Percentiles rank a stretch among this genome's conserved stretches.
Conservation (phyloP, 192 early-diverging fungal species). For the Coemansia sp. region DNA sequence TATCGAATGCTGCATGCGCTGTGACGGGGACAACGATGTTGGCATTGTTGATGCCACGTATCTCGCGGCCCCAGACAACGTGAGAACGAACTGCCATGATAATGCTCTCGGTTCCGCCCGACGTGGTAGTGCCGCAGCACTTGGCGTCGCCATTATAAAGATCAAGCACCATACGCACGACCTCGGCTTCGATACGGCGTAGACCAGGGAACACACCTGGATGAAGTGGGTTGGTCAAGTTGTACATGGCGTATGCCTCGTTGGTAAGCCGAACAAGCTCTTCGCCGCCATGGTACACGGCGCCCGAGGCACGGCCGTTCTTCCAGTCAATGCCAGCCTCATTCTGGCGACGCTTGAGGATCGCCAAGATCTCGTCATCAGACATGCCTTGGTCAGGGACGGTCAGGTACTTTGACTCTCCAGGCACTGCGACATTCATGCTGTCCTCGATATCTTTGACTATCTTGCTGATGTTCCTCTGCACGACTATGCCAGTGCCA, state of each 20-base stretch:
- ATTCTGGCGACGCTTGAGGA: slow-evolving; percentile 63
- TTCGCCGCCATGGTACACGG: slow-evolving; percentile 92
- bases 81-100: slow-evolving; percentile 95
- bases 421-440: slow-evolving; percentile 66
- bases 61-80: slow-evolving; percentile 79
- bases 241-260: slow-evolving; percentile 83
- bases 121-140: slow-evolving; percentile 87
- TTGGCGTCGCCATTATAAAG: slow-evolving; percentile 80
- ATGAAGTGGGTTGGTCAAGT: slow-evolving; percentile 87
- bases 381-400: slow-evolving; percentile 71
- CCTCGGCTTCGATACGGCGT: slow-evolving; percentile 95
- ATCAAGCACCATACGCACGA: slow-evolving; percentile 86
- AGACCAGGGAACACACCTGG: slow-evolving; percentile 94
- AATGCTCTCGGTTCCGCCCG: slow-evolving; percentile 93
- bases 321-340: slow-evolving; percentile 78
- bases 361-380: slow-evolving; percentile 62
- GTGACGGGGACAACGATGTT: slow-evolving; percentile 95
- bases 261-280: slow-evolving; percentile 73
- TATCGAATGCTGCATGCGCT: slow-evolving; percentile 94
- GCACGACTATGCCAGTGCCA: slow-evolving; percentile 65
- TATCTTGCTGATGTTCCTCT: slow-evolving; percentile 76
- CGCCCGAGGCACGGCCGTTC: slow-evolving; percentile 83
- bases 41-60: slow-evolving; percentile 81
- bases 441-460: slow-evolving; percentile 80
- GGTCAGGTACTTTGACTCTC: slow-evolving; percentile 63